These are phyloP conservation scores for Santalum album DNA, from an alignment of 164 flowering plant species.

Conservation along the genomic window DNA sequence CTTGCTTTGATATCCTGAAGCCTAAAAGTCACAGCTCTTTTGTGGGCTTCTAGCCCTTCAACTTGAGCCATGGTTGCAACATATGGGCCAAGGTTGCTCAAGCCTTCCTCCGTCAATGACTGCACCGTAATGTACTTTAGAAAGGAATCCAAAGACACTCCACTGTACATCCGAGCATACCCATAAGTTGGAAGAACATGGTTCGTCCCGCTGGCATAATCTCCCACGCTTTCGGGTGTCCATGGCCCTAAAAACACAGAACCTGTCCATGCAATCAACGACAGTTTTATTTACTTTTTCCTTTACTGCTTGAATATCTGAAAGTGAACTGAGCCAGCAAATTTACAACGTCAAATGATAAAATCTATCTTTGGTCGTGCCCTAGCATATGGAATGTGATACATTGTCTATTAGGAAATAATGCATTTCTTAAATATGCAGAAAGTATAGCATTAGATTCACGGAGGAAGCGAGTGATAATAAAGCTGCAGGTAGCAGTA, in stretches of 20 bases:
- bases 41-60: conserved; percentile 94
- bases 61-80: conserved; percentile 92
- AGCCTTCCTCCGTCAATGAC: conserved; percentile 87
- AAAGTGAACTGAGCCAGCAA: too few relatives aligned
- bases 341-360: too few relatives aligned
- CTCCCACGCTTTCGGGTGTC: conserved; percentile 98
- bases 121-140: conserved; percentile 83
- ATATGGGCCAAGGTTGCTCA: conserved; percentile 70
- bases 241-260: conserved; percentile 90
- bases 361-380: too few relatives aligned
- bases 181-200: conserved; percentile 98
- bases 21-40: conserved; percentile 85
- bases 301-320: too few relatives aligned
- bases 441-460: too few relatives aligned
- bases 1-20: conserved; percentile 67
- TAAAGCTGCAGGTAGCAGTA: too few relatives aligned
- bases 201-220: conserved; percentile 96
- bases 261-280: conserved; percentile 37
- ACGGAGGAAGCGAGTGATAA: too few relatives aligned
- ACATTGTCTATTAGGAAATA: too few relatives aligned
- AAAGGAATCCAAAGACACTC: conserved; percentile 89
- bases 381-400: too few relatives aligned
- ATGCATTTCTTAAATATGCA: too few relatives aligned
- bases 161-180: conserved; percentile 90
- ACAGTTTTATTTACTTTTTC: not conserved